A percentile compares a stretch with the other conserved stretches of the same genome.
These are phyloP conservation scores for Bocquillonia castaneifolia DNA, from an alignment of 441 rosid species.

Conservation along the genomic window DNA sequence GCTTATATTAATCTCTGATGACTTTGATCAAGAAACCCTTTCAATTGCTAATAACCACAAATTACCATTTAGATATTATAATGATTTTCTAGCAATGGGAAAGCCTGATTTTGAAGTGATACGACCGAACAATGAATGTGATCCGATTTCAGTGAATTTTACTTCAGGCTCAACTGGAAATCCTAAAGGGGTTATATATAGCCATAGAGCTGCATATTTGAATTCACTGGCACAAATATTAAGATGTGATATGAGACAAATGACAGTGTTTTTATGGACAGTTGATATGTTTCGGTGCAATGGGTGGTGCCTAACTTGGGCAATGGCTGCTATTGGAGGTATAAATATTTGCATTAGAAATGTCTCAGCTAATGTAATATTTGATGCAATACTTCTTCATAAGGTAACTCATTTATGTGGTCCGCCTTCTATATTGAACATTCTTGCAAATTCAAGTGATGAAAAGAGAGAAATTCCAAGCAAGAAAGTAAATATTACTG, in stretches of 20 bases:
- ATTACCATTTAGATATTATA: constrained; percentile 23
- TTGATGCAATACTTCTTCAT: constrained; percentile 31
- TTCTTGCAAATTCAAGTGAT: constrained; percentile 31
- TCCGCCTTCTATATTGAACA: constrained; percentile 37
- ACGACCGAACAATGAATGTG: constrained; percentile 35
- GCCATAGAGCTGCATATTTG: constrained; percentile 52
- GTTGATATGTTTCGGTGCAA: constrained; percentile 67
- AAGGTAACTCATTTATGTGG: constrained; percentile 50
- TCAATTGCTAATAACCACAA: background rate
- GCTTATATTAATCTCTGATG: constrained; percentile 29
- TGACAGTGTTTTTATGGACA: constrained; percentile 50
- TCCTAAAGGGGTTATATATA: constrained; percentile 55
- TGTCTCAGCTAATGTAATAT: constrained; percentile 29
- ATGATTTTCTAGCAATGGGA: constrained; percentile 28
- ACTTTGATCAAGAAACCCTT: constrained; percentile 14
- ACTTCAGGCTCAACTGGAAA: constrained; percentile 63
- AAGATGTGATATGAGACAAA: constrained; percentile 30
- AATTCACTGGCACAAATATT: constrained; percentile 43
- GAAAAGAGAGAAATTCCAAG: constrained; percentile 14
- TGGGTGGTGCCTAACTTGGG: constrained; percentile 62
- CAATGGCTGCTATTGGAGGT: constrained; percentile 52
- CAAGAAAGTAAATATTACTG: constrained; percentile 27
- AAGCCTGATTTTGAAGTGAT: constrained; percentile 27
- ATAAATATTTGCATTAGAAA: constrained; percentile 43
- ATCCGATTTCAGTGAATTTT: constrained; percentile 49